Evolutionary conservation across 1,284 basidiomycete species (phyloP).

Genomic region (Fomitopsis schrenkii): DNA sequence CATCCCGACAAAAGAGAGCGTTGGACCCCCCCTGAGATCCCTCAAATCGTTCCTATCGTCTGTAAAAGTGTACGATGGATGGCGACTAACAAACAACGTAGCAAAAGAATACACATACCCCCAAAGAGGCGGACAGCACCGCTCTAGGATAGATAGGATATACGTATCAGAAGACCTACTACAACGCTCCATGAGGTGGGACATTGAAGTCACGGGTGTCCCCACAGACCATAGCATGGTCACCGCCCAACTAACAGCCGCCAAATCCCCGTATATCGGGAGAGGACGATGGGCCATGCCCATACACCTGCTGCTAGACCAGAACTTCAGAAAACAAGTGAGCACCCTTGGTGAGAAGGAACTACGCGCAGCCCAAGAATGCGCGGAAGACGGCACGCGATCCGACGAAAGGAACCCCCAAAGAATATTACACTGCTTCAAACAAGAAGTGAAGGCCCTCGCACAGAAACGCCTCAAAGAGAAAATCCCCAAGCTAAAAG

Average conservation of each 20-base stretch:
- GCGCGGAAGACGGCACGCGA: too few relatives aligned
- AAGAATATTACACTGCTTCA: background rate
- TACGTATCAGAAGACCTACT: background rate
- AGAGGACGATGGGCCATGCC: background rate
- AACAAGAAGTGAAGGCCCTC: background rate
- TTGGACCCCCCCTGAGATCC: background rate
- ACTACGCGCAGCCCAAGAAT: background rate
- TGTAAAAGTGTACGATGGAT: background rate
- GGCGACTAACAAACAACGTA: background rate
- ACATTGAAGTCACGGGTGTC: background rate
- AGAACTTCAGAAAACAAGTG: background rate
- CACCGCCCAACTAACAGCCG: background rate
- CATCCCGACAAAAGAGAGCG: background rate
- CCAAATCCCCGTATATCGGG: background rate
- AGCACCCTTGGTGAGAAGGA: background rate
- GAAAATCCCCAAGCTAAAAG: background rate
- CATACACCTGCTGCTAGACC: background rate
- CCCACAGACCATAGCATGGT: background rate
- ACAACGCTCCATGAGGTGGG: background rate
- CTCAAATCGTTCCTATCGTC: background rate
- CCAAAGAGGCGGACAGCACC: background rate
- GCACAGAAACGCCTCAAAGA: background rate
- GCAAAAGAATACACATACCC: background rate
- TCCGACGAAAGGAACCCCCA: background rate
- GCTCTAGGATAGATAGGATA: background rate